Percentiles rank a stretch among this genome's conserved stretches.
phyloP scores from a whole-genome alignment of 169 alveolate species.

The Besnoitia besnoiti region DNA sequence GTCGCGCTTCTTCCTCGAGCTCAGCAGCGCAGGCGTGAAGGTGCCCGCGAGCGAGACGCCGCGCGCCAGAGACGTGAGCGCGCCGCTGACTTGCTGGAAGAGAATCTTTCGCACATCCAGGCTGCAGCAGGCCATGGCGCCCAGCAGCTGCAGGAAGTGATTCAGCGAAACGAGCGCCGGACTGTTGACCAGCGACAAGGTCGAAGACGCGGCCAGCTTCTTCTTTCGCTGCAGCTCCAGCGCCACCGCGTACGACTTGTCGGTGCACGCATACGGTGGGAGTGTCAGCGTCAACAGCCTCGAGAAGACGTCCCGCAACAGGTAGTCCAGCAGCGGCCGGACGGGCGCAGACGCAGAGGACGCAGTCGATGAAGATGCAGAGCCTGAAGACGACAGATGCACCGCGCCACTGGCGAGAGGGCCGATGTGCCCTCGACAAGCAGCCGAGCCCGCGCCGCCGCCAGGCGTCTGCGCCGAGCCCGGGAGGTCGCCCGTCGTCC shows the following conservation, averaged over 20 bases:
- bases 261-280: not conserved
- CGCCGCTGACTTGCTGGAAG: constrained; percentile 40
- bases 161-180: constrained; percentile 45
- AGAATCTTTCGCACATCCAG: constrained; percentile 52
- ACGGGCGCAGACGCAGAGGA: not conserved
- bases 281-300: constrained; percentile 52
- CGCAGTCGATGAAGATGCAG: not conserved
- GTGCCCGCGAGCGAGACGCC: not conserved
- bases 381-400: not conserved
- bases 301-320: constrained; percentile 55
- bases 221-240: constrained; percentile 42
- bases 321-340: constrained; percentile 42
- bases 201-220: not conserved
- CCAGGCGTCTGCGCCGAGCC: not conserved
- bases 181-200: constrained; percentile 3
- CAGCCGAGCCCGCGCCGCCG: not conserved
- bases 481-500: not conserved
- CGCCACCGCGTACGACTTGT: not conserved
- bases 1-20: not conserved
- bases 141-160: constrained; percentile 47
- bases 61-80: constrained; percentile 19
- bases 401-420: not conserved
- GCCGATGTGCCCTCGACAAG: too few species aligned
- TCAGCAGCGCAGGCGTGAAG: not conserved
- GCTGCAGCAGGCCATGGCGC: constrained; percentile 61